Conservation (phyloP, 768 basidiomycete genomes). For the Psilocybe cyanescens region DNA sequence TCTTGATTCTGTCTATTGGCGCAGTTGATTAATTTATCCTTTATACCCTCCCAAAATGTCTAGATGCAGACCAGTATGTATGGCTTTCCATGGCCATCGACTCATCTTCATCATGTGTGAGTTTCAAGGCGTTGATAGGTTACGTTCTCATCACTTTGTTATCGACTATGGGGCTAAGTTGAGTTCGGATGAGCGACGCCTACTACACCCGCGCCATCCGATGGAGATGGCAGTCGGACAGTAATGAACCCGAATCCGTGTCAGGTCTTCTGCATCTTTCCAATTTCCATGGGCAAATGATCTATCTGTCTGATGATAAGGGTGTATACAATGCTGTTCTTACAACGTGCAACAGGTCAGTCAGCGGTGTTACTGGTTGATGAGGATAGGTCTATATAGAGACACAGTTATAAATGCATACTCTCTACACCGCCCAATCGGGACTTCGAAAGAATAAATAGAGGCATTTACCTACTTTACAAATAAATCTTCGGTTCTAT, state of each 20-base stretch:
- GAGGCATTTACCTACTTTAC: background rate
- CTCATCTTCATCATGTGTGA: no score
- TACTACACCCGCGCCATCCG: background rate
- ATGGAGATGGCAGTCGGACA: conserved; percentile 8
- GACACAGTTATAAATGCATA: background rate
- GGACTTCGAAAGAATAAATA: background rate
- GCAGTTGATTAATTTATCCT: no score
- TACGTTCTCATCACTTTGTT: no score
- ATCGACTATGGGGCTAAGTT: no score
- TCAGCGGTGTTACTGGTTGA: background rate
- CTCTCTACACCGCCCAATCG: background rate
- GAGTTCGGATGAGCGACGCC: no score
- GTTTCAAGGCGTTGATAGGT: no score
- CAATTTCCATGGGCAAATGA: background rate
- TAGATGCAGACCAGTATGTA: no score
- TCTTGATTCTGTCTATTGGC: background rate
- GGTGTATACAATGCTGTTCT: background rate
- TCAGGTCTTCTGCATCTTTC: background rate
- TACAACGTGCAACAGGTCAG: background rate
- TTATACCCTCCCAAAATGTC: no score
- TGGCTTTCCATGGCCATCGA: no score
- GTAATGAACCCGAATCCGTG: conserved; percentile 8
- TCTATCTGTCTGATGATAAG: background rate
- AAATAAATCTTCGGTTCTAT: conserved; percentile 2
- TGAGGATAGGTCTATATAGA: background rate